Evolutionary conservation across 2,329 filamentous ascomycete species (phyloP).

Genomic region (Sporothrix euskadiensis): DNA sequence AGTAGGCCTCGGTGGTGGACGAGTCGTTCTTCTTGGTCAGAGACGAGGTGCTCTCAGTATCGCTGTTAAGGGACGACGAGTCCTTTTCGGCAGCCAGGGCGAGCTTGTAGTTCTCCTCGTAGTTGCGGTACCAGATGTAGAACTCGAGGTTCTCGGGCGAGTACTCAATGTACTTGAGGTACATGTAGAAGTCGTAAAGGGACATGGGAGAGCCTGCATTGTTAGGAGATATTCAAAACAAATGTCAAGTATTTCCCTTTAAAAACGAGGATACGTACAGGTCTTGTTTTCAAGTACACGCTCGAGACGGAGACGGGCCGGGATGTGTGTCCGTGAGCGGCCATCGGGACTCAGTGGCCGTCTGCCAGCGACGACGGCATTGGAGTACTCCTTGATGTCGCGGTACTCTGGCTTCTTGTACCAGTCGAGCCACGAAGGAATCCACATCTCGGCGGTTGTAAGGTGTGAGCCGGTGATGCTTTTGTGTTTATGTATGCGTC

Average conservation of each 20-base stretch:
- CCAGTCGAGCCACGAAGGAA: constrained; percentile 46
- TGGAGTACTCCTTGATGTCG: constrained; percentile 50
- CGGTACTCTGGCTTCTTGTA: constrained; percentile 54
- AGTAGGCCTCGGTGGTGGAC: constrained; percentile 28
- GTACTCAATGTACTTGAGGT: constrained; percentile 52
- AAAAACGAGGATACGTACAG: constrained; percentile 40
- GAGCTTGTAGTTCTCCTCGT: constrained; percentile 40
- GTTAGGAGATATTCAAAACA: not conserved
- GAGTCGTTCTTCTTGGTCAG: constrained; percentile 32
- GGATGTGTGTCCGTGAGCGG: constrained; percentile 42
- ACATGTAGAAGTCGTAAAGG: constrained; percentile 54
- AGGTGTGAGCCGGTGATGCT: not conserved
- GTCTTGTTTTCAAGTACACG: constrained; percentile 52
- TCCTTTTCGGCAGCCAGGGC: constrained; percentile 34
- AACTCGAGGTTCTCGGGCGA: constrained; percentile 54
- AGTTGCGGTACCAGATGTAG: constrained; percentile 52
- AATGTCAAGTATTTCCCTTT: not conserved
- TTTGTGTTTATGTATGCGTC: not conserved
- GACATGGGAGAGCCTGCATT: constrained; percentile 49
- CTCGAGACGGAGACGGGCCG: constrained; percentile 46
- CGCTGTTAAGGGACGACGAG: constrained; percentile 35
- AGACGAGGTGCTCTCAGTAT: constrained; percentile 37
- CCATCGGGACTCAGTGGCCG: constrained; percentile 43
- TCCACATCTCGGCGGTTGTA: constrained; percentile 33
- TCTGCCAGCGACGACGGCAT: constrained; percentile 40